Base-by-base conservation (phyloP, 2,329 filamentous ascomycete genomes). In the Trichoderma polysporum region DNA sequence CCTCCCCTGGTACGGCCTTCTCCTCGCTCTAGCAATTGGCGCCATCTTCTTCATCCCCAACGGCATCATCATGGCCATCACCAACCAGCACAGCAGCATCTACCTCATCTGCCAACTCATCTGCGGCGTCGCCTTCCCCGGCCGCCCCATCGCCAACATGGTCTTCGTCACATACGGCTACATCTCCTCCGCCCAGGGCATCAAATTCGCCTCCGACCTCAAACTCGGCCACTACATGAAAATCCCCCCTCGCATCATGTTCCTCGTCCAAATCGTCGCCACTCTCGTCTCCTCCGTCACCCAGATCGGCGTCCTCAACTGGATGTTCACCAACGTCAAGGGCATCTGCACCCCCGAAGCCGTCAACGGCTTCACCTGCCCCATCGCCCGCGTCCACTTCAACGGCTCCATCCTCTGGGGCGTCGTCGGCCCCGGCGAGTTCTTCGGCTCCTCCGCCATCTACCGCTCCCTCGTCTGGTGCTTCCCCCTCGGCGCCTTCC, bases 111-210 rank as follows among this genome's bases (percentile, higher is more conserved):
- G 92, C 76, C 92, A 95, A 78, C 85, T 96, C 66, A 89, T 95
- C 70, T 94, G 91, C 70, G 93, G 93, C 63, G 88, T 86, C 59
- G 83, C 93, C 17, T 96, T 96, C 75, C 92, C 92, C 0, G 93
- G 93, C 31, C 89, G 91, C 1, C 93, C 93, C 1, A 91, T 96
- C 12, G 93, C 92, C 59, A 95, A 96, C 77, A 96, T 96, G 93
- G 91, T 96, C 39, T 97, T 96, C 73, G 92, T 94, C 56, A 95
- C 92, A 0, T 97, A 95, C 76, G 92, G 92, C 69, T 96, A 95
- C 78, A 95, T 95, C 74, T 93, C 91, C 4, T 94, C 91, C 0
- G 91, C 92, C 0, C 93, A 97, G 79, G 93, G 93, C 31, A 90
- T 96, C 76, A 95, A 96, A 75, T 97, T 96, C 75, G 90, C 91